Evolutionary conservation across 2,329 filamentous ascomycete genomes (phyloP), one percentile per base, ranked within the genome.

Genomic region (Bipolaris oryzae): DNA sequence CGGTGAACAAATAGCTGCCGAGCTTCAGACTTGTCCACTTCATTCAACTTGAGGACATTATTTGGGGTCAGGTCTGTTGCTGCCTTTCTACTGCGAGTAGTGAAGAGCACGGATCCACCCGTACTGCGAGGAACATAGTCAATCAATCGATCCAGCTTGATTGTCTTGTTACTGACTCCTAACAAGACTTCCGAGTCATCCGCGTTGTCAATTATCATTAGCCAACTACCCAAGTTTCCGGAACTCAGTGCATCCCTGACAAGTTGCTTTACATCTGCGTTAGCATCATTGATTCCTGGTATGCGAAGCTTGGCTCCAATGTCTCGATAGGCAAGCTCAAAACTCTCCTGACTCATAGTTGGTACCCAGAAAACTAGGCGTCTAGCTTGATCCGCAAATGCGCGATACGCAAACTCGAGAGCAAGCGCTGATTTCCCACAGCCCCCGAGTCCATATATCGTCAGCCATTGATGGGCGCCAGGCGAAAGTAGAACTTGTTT

Each of bases 181-280:
- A 72, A 67, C 0, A 77, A 51, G 2, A 79, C 53, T 1, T 72
- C 54, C 3, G 46, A 45, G 53, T 82, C 76, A 51, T 82, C 78
- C 11, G 76, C 77, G 47, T 80, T 82, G 51, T 82, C 79, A n/a
- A 82, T 48, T 37, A 82, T 66, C 38, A 82, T 53, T 1, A 82
- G 65, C 80, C 78, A 82, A 1, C 57, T 55, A 1, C 67, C 1
- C 43, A 55, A n/a, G 18, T 34, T 54, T n/a, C 68, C 62, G 5
- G 58, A 49, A 34, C 68, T 74, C 1, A 82, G 57, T 10, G 60
- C 62, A 4, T 37, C 41, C 35, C 77, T 77, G 3, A 82, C 74
- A 1, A 79, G 67, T 10, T 34, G 21, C 38, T 73, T 78, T 1
- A 78, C 50, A 52, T 81, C 74, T 0, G 65, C 69, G 4, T 75